Conservation (phyloP, 129 eudicot species). For the Flaveria robusta region DNA sequence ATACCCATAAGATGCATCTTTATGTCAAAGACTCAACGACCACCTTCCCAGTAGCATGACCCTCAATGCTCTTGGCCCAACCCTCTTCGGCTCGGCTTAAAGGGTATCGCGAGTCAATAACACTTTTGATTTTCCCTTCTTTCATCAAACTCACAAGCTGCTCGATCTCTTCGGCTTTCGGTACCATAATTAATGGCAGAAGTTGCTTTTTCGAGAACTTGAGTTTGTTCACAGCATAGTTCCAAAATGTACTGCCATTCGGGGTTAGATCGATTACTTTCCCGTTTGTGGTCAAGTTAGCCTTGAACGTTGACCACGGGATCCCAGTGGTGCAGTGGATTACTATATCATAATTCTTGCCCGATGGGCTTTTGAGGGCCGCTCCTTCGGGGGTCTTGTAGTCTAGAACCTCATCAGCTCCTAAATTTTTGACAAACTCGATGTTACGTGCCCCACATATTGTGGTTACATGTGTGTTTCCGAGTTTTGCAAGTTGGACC, state of each 20-base stretch:
- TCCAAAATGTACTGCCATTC: conserved; percentile 44
- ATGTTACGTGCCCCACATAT: conserved; percentile 71
- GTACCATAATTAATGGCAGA: conserved; percentile 45
- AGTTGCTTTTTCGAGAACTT: conserved; percentile 63
- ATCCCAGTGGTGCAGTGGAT: conserved; percentile 54
- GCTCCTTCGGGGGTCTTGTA: conserved; percentile 67
- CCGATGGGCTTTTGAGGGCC: conserved; percentile 62
- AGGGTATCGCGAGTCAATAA: conserved; percentile 60
- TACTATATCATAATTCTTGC: conserved; percentile 52
- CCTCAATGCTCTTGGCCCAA: conserved; percentile 70
- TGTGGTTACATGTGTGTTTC: conserved; percentile 60
- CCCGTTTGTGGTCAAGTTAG: conserved; percentile 46
- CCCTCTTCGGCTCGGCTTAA: conserved; percentile 64
- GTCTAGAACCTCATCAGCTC: conserved; percentile 69
- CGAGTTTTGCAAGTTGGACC: conserved; percentile 66
- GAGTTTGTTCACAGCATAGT: conserved; percentile 55
- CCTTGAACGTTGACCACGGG: conserved; percentile 58
- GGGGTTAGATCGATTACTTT: conserved; percentile 63
- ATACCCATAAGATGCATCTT: not conserved
- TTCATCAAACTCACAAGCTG: conserved; percentile 51
- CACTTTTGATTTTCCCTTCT: conserved; percentile 64
- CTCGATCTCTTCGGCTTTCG: conserved; percentile 52
- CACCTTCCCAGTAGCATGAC: conserved; percentile 88
- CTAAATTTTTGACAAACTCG: conserved; percentile 54
- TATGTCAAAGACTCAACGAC: conserved; percentile 49